Percentiles rank a stretch among this genome's conserved stretches.
These are phyloP conservation scores for Colletotrichum cuscutae DNA, from an alignment of 2,329 filamentous ascomycete species.

Conservation along the genomic window DNA sequence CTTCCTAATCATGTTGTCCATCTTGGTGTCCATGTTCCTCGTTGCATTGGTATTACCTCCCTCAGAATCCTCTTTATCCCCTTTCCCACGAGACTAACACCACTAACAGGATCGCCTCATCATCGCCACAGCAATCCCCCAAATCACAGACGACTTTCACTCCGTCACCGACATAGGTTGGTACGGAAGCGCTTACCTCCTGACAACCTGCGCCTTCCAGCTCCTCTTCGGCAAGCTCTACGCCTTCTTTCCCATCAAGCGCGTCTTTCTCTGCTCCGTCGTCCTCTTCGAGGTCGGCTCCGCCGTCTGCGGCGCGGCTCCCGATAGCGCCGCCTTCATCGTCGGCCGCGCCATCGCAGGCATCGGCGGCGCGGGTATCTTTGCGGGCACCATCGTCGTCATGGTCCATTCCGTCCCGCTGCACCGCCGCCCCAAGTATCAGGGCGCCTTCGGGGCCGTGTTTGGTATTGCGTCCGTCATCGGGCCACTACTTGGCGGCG, in stretches of 20 bases:
- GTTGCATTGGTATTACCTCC: conserved; percentile 21
- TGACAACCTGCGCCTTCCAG: conserved; percentile 44
- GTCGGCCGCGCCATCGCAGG: conserved; percentile 50
- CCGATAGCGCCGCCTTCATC: conserved; percentile 47
- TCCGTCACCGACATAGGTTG: conserved; percentile 43
- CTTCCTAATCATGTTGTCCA: conserved; percentile 27
- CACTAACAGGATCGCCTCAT: conserved; percentile 47
- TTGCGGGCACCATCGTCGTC: conserved; percentile 46
- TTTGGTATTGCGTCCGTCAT: conserved; percentile 50
- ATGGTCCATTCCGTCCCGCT: conserved; percentile 47
- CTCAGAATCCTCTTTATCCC: neutral
- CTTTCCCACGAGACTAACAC: neutral
- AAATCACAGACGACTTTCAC: conserved; percentile 45
- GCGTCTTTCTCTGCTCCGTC: conserved; percentile 39
- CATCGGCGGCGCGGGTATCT: conserved; percentile 47
- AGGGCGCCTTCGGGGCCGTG: conserved; percentile 49
- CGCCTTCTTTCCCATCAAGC: conserved; percentile 41
- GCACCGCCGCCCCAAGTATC: conserved; percentile 48
- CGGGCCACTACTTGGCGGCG: conserved; percentile 42
- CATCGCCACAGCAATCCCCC: conserved; percentile 49
- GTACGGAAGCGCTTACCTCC: conserved; percentile 44
- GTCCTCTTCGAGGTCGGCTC: conserved; percentile 45
- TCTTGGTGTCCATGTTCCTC: conserved; percentile 35
- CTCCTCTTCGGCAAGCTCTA: conserved; percentile 45
- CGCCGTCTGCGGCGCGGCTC: conserved; percentile 45